A percentile compares a stretch with the other conserved stretches of the same genome.
Conservation (phyloP, 192 early-diverging fungal species). For the Mortierella alpina region DNA sequence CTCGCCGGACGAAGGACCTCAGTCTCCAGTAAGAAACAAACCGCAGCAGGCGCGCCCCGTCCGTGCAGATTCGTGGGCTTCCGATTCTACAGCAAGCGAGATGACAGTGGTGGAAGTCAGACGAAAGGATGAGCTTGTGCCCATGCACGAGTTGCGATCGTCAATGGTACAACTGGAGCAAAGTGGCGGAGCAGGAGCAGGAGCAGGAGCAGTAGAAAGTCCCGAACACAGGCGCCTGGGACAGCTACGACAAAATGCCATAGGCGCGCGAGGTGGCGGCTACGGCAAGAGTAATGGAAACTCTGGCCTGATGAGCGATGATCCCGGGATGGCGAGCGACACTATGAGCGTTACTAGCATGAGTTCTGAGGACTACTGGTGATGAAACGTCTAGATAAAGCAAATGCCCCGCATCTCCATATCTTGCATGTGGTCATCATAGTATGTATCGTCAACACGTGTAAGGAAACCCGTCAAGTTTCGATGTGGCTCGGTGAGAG, state of each 20-base stretch:
- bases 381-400: not conserved
- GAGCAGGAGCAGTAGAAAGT: not conserved
- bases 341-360: constrained; percentile 41
- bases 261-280: not conserved
- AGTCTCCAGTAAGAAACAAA: not conserved
- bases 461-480: too few species aligned
- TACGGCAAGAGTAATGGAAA: not conserved
- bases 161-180: not conserved
- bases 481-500: too few species aligned
- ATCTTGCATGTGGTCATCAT: too few species aligned
- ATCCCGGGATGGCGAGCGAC: constrained; percentile 30
- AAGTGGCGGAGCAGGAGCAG: not conserved
- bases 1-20: not conserved
- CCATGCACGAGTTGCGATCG: not conserved
- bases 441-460: too few species aligned
- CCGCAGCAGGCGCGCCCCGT: not conserved
- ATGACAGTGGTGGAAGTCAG: not conserved
- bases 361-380: constrained; percentile 53
- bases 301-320: constrained; percentile 3
- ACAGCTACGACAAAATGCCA: not conserved
- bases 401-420: too few species aligned
- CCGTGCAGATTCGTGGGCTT: constrained; percentile 24
- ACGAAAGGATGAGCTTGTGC: constrained; percentile 5
- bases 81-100: constrained; percentile 12
- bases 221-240: not conserved